These are phyloP conservation scores for Aaosphaeria arxii DNA, from an alignment of 2,329 filamentous ascomycete genomes.

Conservation along the genomic window DNA sequence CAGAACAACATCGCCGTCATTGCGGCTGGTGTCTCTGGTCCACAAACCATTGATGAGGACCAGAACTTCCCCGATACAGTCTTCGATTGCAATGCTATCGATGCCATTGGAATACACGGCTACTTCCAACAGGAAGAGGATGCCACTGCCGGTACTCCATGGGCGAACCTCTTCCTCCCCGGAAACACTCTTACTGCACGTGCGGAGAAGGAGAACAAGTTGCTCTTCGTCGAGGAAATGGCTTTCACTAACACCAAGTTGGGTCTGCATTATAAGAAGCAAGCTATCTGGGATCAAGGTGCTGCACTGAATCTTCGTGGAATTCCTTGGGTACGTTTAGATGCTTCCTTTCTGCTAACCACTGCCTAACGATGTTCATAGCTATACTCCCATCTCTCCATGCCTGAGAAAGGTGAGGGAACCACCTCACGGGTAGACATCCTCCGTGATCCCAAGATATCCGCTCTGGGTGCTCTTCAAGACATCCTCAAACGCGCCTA, in stretches of 20 bases:
- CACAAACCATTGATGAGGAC: constrained; percentile 17
- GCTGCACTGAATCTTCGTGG: constrained; percentile 33
- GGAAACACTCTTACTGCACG: constrained; percentile 31
- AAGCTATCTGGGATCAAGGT: constrained; percentile 33
- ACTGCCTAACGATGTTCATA: constrained; percentile 2
- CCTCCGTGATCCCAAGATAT: constrained; percentile 13
- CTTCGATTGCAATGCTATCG: constrained; percentile 29
- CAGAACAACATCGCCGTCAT: constrained; percentile 31
- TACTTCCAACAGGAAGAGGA: constrained; percentile 21
- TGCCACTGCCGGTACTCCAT: constrained; percentile 28
- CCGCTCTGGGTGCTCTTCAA: constrained; percentile 19
- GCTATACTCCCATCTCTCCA: constrained; percentile 30
- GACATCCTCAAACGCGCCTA: constrained; percentile 17
- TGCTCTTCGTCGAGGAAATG: constrained; percentile 35
- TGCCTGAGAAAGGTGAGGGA: constrained; percentile 15
- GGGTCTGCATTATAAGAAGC: constrained; percentile 28
- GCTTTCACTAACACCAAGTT: constrained; percentile 21
- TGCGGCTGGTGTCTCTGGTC: constrained; percentile 32
- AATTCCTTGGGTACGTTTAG: constrained; percentile 33
- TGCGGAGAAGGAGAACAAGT: constrained; percentile 22
- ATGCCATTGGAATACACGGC: constrained; percentile 34
- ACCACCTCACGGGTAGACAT: constrained; percentile 19
- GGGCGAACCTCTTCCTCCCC: constrained; percentile 33
- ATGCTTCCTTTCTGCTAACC: neutral
- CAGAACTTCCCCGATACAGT: constrained; percentile 32